Base-by-base conservation (phyloP, 2,329 filamentous ascomycete genomes). In the Colletotrichum tropicale region DNA sequence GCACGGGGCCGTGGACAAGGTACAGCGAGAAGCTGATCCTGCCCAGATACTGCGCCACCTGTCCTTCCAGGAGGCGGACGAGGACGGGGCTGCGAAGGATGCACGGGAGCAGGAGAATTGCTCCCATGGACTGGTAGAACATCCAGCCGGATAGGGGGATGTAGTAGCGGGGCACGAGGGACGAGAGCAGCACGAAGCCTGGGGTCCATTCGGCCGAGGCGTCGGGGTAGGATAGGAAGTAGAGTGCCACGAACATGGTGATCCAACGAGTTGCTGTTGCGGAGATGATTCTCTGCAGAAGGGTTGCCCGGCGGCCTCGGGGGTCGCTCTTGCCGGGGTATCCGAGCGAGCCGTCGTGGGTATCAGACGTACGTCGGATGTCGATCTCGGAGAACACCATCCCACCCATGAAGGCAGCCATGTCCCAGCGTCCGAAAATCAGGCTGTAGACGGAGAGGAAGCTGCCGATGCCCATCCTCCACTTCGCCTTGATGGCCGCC, bases 11-110 rank as follows among this genome's bases (percentile, higher is more conserved):
- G 58, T 86, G 85, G 7, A 86, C 80, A 6, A 86, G 83, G 73
- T 86, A 86, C n/a, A 86, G 78, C 2, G 84, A 85, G 79, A 86
- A 86, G 75, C 84, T 86, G 73, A 86, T 80, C 62, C 80, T 81
- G 15, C 85, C 85, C 0, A 86, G 80, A 62, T 86, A 85, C 73
- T 86, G 85, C 13, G 84, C 79, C 8, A 81, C 36, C 0, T 73
- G 77, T 7, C 79, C 78, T 66, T 86, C 84, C 4, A 86, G 78
- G 8, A 83, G 2, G 4, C 71, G 56, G 36, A 80, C 74, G 9
- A 85, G 79, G 2, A 78, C 60, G 0, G 81, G 80, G 36, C 81
- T 85, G 43, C 82, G 83, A 9, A 86, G 70, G 24, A 85, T 79
- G 43, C 84, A 85, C 1, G 80, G 82, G 10, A 86, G 75, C 0